These are phyloP conservation scores for Bombardia bombarda DNA, from an alignment of 495 filamentous ascomycete species.

Conservation along the genomic window DNA sequence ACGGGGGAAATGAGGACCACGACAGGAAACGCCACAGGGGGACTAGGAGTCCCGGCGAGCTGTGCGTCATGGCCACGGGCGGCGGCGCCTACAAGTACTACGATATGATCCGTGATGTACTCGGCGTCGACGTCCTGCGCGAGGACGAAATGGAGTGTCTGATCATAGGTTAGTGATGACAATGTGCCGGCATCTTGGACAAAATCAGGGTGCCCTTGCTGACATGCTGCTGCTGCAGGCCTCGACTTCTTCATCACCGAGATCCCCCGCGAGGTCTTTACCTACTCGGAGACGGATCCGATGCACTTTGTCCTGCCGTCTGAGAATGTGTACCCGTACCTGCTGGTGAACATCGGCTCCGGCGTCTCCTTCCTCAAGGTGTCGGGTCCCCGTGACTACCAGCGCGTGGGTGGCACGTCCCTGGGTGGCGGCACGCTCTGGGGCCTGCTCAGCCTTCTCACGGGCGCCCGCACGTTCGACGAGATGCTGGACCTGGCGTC, in stretches of 20 bases:
- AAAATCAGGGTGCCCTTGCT: neutral
- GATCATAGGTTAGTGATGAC: slow-evolving; percentile 63
- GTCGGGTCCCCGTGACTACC: slow-evolving; percentile 72
- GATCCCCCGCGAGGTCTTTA: slow-evolving; percentile 94
- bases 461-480: slow-evolving; percentile 83
- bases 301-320: slow-evolving; percentile 72
- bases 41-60: slow-evolving; percentile 33
- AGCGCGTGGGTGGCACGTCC: slow-evolving; percentile 90
- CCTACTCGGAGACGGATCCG: slow-evolving; percentile 79
- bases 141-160: slow-evolving; percentile 99
- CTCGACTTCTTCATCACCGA: slow-evolving; percentile 98
- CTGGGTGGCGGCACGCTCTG: slow-evolving; percentile 93
- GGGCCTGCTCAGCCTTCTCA: slow-evolving; percentile 85
- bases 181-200: neutral
- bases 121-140: slow-evolving; percentile 73
- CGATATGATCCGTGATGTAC: slow-evolving; percentile 69
- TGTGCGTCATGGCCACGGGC: slow-evolving; percentile 90
- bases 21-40: too few relatives aligned
- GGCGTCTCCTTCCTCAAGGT: slow-evolving; percentile 99
- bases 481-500: slow-evolving; percentile 96
- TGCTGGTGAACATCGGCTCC: slow-evolving; percentile 98
- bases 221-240: slow-evolving; percentile 30
- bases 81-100: slow-evolving; percentile 95
- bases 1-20: slow-evolving; percentile 15
- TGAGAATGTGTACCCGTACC: slow-evolving; percentile 82